These are phyloP conservation scores for Sporothrix phasma DNA, from an alignment of 2,329 filamentous ascomycete species.

Conservation along the genomic window DNA sequence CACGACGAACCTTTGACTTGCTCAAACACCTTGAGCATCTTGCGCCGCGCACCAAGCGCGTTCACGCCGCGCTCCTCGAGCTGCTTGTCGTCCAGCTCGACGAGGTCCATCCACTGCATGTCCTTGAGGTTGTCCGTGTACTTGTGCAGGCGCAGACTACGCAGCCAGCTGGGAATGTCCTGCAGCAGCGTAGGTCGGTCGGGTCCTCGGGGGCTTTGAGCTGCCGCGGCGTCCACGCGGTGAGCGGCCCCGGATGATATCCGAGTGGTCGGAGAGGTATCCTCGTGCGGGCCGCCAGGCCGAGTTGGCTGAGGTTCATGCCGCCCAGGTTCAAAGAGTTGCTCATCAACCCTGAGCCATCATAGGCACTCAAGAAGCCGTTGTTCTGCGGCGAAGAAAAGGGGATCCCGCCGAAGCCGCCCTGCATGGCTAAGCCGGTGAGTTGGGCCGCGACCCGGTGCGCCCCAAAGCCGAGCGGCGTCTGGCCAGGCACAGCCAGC, in stretches of 20 bases:
- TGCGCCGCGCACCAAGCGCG: conserved; percentile 84
- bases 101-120: conserved; percentile 87
- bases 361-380: conserved; percentile 84
- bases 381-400: conserved; percentile 91
- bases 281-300: conserved; percentile 61
- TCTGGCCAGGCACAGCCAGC: conserved; percentile 60
- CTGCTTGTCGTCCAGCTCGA: conserved; percentile 86
- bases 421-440: conserved; percentile 74
- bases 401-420: conserved; percentile 51
- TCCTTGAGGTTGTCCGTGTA: conserved; percentile 98
- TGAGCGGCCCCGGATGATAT: conserved; percentile 81
- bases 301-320: conserved; percentile 58
- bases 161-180: conserved; percentile 92
- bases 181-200: conserved; percentile 79
- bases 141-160: conserved; percentile 91
- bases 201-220: conserved; percentile 98
- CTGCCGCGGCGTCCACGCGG: conserved; percentile 85
- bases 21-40: conserved; percentile 99
- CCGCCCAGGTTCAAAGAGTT: conserved; percentile 52
- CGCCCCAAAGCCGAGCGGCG: conserved; percentile 44
- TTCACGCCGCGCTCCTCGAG: conserved; percentile 90
- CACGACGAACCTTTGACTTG: conserved; percentile 63
- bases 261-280: conserved; percentile 88
- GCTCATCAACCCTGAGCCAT: conserved; percentile 58
- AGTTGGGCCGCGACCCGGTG: conserved; percentile 80